Conservation (phyloP, 163 green algal species). For the Scenedesmus sp. region DNA sequence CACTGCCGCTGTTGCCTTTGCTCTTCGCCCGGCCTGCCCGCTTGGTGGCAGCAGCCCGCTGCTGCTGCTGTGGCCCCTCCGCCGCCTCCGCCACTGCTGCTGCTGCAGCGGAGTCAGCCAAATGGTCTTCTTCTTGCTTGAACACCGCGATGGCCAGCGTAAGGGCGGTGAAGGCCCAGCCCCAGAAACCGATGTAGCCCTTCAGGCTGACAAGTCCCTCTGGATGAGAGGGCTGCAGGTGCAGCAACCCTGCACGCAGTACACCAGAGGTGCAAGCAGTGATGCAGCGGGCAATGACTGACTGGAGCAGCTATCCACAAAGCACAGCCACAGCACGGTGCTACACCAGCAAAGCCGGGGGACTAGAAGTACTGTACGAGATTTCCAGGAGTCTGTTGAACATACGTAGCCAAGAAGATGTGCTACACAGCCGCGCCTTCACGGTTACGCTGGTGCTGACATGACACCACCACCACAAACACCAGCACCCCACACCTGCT, state of each 20-base stretch:
- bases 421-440: background rate
- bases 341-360: background rate
- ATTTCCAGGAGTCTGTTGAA: no score
- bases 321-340: background rate
- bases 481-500: slow-evolving; percentile 21
- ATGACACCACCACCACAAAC: background rate
- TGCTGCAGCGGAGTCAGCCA: slow-evolving; percentile 22
- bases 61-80: background rate
- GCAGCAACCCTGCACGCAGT: slow-evolving; percentile 14
- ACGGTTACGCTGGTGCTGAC: no score
- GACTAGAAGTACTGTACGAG: background rate
- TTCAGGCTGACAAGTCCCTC: slow-evolving; percentile 71
- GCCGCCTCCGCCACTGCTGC: background rate
- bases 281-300: no score
- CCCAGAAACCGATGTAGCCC: slow-evolving; percentile 91
- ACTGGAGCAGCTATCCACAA: no score
- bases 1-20: background rate
- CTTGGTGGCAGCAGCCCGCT: background rate
- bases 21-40: background rate
- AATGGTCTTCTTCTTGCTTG: slow-evolving; percentile 73
- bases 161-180: slow-evolving; percentile 79
- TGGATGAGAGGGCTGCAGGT: background rate
- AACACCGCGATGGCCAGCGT: slow-evolving; percentile 80
- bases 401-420: background rate
- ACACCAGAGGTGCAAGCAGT: background rate